Percentiles rank a stretch among this genome's conserved stretches.
Evolutionary conservation across 2,329 filamentous ascomycete genomes (phyloP).

Genomic region (Fusarium sp.): DNA sequence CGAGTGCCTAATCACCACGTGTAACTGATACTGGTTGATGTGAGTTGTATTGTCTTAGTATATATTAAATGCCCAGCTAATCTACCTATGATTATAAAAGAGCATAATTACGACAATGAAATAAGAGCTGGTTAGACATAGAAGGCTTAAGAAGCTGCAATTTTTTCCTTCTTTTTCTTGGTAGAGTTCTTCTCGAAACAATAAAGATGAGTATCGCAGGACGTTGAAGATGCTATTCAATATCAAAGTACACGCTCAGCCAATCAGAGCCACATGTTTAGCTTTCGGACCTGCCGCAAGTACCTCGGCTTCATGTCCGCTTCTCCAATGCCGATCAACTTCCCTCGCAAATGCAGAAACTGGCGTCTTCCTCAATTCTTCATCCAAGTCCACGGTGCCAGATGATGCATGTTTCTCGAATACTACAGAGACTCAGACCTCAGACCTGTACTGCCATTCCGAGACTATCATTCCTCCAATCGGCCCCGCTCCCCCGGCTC

Average conservation of each 20-base stretch:
- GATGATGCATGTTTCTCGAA: slow-evolving; percentile 27
- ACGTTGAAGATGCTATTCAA: background rate
- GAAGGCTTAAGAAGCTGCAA: too few relatives aligned
- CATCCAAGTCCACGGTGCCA: background rate
- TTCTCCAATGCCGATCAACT: slow-evolving; percentile 6
- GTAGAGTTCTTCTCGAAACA: too few relatives aligned
- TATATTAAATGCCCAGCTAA: too few relatives aligned
- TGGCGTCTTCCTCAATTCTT: background rate
- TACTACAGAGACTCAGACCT: slow-evolving; percentile 10
- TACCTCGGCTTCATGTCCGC: slow-evolving; percentile 31
- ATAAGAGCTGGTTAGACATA: too few relatives aligned
- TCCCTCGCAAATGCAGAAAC: background rate
- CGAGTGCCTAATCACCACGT: too few relatives aligned
- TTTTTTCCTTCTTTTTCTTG: too few relatives aligned
- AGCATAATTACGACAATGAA: too few relatives aligned
- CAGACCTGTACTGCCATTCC: slow-evolving; percentile 22
- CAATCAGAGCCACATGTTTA: slow-evolving; percentile 14
- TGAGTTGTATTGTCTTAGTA: too few relatives aligned
- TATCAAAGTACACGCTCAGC: background rate
- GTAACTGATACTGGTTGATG: too few relatives aligned
- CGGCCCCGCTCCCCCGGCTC: slow-evolving; percentile 20
- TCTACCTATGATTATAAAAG: too few relatives aligned
- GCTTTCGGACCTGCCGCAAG: slow-evolving; percentile 9
- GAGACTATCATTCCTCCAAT: slow-evolving; percentile 18
- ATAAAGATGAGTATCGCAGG: background rate